Percentiles rank a stretch among this genome's conserved stretches.
Evolutionary conservation across 2,329 filamentous ascomycete genomes (phyloP).

Genomic region (Penicillium sp.): DNA sequence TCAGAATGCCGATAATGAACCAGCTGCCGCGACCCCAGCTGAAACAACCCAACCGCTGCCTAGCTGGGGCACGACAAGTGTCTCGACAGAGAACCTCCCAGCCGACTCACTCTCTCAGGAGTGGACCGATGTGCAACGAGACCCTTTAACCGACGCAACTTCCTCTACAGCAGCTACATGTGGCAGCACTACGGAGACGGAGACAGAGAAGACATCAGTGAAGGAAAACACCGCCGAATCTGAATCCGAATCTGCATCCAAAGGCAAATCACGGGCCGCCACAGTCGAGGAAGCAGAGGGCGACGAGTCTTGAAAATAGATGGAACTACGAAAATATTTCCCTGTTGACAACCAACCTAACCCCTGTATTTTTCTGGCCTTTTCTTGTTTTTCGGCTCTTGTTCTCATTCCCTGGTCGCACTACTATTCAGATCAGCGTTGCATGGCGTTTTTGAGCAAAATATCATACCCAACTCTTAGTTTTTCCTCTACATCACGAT

Average conservation of each 20-base stretch:
- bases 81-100: slow-evolving; percentile 9
- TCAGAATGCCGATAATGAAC: not conserved
- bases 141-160: slow-evolving; percentile 16
- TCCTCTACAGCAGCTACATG: slow-evolving; percentile 17
- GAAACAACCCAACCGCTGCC: slow-evolving; percentile 11
- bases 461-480: slow-evolving; percentile 26
- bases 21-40: not conserved
- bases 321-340: not conserved
- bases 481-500: slow-evolving; percentile 12
- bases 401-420: slow-evolving; percentile 5
- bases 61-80: slow-evolving; percentile 19
- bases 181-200: slow-evolving; percentile 4
- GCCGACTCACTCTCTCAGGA: slow-evolving; percentile 31
- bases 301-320: slow-evolving; percentile 25
- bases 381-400: not conserved
- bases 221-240: slow-evolving; percentile 12
- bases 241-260: slow-evolving; percentile 14
- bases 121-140: slow-evolving; percentile 30
- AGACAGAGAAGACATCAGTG: not conserved
- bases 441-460: slow-evolving; percentile 29
- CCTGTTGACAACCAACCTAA: not conserved
- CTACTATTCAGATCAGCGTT: slow-evolving; percentile 19
- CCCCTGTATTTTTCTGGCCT: slow-evolving; percentile 10
- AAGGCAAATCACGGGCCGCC: slow-evolving; percentile 35
- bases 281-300: slow-evolving; percentile 39